Evolutionary conservation across 169 alveolate genomes (phyloP).

Genomic region (Plasmodium gonderi): DNA sequence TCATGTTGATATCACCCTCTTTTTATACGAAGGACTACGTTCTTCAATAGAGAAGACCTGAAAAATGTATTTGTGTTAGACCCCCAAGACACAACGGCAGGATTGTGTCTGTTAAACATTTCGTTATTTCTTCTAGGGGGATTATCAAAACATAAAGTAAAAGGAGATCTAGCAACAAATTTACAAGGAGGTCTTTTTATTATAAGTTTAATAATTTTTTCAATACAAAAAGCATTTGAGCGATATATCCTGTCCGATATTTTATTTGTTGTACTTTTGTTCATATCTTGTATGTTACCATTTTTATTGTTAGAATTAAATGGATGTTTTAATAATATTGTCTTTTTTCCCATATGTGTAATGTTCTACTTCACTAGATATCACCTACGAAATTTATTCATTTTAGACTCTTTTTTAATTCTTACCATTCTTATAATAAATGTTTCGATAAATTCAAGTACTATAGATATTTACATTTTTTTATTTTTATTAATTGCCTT

Average conservation of each 20-base stretch:
- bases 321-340: conserved; percentile 53
- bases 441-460: conserved; percentile 29
- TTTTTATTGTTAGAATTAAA: conserved; percentile 23
- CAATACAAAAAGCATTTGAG: conserved; percentile 14
- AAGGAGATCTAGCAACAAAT: conserved; percentile 38
- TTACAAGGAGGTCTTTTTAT: conserved; percentile 59
- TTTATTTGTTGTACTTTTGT: conserved; percentile 15
- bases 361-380: conserved; percentile 42
- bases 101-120: conserved; percentile 41
- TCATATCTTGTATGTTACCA: conserved; percentile 43
- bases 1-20: not conserved
- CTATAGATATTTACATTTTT: conserved; percentile 19
- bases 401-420: conserved; percentile 9
- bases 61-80: conserved; percentile 49
- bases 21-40: conserved; percentile 4
- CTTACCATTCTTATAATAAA: conserved; percentile 7
- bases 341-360: conserved; percentile 29
- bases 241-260: conserved; percentile 21
- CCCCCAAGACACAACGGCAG: conserved; percentile 25
- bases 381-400: conserved; percentile 41
- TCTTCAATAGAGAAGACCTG: conserved; percentile 26
- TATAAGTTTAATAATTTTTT: conserved; percentile 43
- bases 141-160: conserved; percentile 3
- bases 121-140: conserved; percentile 51
- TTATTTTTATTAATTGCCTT: conserved; percentile 4